These are phyloP conservation scores for Umbelopsis sp. DNA, from an alignment of 371 early-diverging fungal genomes.

Conservation along the genomic window DNA sequence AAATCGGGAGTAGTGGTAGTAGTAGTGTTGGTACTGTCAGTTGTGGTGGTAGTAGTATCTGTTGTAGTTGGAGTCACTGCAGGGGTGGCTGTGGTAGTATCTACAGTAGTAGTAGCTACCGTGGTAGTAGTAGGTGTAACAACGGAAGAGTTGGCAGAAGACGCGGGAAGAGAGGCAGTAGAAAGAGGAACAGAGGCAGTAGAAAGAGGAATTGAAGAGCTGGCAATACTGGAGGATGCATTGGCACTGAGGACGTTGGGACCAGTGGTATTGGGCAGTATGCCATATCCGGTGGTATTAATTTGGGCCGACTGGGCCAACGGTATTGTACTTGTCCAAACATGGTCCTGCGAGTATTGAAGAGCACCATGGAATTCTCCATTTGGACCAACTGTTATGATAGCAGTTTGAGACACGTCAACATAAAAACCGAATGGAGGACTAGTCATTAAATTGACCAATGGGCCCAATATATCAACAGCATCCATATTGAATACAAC, in stretches of 20 bases:
- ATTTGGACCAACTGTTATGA: constrained; percentile 27
- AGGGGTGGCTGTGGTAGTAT: neutral
- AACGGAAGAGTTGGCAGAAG: neutral
- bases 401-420: constrained; percentile 27
- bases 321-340: neutral
- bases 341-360: constrained; percentile 34
- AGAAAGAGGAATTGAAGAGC: neutral
- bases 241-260: neutral
- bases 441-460: neutral
- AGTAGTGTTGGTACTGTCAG: neutral
- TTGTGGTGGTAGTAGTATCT: neutral
- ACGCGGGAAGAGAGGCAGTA: constrained; percentile 8
- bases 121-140: neutral
- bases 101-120: constrained; percentile 5
- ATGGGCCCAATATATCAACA: no score
- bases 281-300: no score
- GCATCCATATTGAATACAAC: no score
- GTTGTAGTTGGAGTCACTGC: constrained; percentile 5
- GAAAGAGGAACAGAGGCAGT: constrained; percentile 5
- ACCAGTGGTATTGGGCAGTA: neutral
- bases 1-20: constrained; percentile 2
- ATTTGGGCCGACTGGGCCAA: no score
- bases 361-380: constrained; percentile 26
- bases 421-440: no score
- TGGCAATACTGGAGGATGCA: neutral